These are phyloP conservation scores for Agrocybe praecox DNA, from an alignment of 768 basidiomycete species.

Conservation along the genomic window DNA sequence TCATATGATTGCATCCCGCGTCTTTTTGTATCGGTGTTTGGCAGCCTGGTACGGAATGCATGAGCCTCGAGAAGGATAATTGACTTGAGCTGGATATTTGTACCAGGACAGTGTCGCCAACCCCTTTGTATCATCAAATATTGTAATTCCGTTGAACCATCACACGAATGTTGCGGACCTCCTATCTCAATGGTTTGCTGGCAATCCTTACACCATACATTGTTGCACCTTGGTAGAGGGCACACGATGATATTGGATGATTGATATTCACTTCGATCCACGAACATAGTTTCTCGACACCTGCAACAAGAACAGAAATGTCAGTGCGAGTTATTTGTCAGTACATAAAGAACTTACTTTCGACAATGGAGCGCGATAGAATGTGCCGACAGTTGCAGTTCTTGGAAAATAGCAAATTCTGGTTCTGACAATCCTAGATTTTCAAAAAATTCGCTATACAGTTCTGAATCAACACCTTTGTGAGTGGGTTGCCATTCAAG, in stretches of 20 bases:
- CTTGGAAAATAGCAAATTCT: conserved; percentile 24
- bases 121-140: conserved; percentile 49
- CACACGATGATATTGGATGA: conserved; percentile 44
- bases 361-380: conserved; percentile 44
- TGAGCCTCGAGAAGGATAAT: not conserved
- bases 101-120: conserved; percentile 66
- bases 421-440: too few relatives aligned
- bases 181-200: conserved; percentile 39
- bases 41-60: conserved; percentile 31
- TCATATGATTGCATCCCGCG: conserved; percentile 61
- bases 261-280: conserved; percentile 52
- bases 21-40: conserved; percentile 49
- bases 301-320: not conserved
- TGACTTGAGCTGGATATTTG: conserved; percentile 1
- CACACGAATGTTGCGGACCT: conserved; percentile 53
- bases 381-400: conserved; percentile 35
- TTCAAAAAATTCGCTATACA: too few relatives aligned
- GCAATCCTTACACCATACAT: conserved; percentile 67
- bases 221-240: conserved; percentile 47
- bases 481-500: too few relatives aligned
- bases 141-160: conserved; percentile 53
- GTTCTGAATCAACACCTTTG: too few relatives aligned
- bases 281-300: conserved; percentile 30
- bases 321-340: too few relatives aligned
- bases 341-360: conserved; percentile 39